phyloP scores from a whole-genome alignment of 2,329 filamentous ascomycete species.

The Didymella glomerata region DNA sequence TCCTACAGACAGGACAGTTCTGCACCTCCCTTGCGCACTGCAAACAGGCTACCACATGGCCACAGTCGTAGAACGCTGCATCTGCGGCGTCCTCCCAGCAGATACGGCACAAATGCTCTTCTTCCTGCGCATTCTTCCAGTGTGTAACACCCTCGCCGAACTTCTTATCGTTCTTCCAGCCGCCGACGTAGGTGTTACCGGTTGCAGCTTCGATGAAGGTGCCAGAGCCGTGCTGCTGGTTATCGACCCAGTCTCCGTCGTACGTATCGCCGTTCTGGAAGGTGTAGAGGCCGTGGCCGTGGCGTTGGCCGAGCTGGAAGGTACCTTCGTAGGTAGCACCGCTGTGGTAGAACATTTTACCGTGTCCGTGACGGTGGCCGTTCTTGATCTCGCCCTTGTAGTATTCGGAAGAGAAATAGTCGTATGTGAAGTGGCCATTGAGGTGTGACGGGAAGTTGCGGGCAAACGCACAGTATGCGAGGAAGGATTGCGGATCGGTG shows the following conservation, averaged over 20 bases:
- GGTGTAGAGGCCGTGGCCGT: conserved; percentile 65
- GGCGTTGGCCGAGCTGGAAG: conserved; percentile 62
- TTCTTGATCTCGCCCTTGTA: conserved; percentile 62
- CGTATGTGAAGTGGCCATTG: conserved; percentile 59
- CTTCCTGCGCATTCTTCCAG: conserved; percentile 69
- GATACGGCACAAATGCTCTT: conserved; percentile 67
- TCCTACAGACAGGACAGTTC: conserved; percentile 68
- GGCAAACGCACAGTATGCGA: conserved; percentile 52
- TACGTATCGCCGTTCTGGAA: conserved; percentile 72
- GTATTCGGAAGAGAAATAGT: conserved; percentile 64
- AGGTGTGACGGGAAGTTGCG: conserved; percentile 56
- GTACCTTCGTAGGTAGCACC: conserved; percentile 65
- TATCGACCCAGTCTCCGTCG: conserved; percentile 67
- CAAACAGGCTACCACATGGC: conserved; percentile 68
- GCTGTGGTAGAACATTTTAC: conserved; percentile 62
- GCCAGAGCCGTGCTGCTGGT: conserved; percentile 68
- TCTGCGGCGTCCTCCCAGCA: conserved; percentile 69
- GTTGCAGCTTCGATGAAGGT: conserved; percentile 64
- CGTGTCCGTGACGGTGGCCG: conserved; percentile 61
- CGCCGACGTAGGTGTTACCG: conserved; percentile 68
- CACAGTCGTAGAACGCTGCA: conserved; percentile 69
- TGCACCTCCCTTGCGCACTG: conserved; percentile 67
- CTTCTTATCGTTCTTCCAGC: conserved; percentile 67
- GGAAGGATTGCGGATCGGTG: conserved; percentile 52
- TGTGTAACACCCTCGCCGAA: conserved; percentile 69